Percentiles rank a stretch among this genome's conserved stretches.
Evolutionary conservation across 345 rosid genomes (phyloP).

Genomic region (Populus davidiana): DNA sequence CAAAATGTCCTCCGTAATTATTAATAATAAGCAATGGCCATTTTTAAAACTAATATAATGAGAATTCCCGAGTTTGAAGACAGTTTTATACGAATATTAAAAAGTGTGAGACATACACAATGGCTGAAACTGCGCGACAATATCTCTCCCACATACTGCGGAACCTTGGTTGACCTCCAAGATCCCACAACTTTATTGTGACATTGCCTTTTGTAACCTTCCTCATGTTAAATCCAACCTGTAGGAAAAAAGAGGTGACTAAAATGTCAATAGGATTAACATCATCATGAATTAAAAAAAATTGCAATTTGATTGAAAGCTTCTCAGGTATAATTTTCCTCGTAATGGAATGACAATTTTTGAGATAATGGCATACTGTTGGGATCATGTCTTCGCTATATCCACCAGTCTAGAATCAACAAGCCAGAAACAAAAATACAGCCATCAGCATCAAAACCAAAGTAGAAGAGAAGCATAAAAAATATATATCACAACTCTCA

Average conservation of each 20-base stretch:
- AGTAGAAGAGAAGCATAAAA: constrained; percentile 9
- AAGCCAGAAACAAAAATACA: constrained; percentile 5
- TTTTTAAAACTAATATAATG: background rate
- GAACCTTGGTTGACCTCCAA: constrained; percentile 61
- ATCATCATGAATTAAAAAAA: background rate
- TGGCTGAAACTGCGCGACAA: constrained; percentile 72
- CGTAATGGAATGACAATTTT: background rate
- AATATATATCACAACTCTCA: background rate
- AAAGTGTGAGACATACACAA: constrained; percentile 40
- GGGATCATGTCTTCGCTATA: constrained; percentile 95
- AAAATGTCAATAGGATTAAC: background rate
- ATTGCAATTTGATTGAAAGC: background rate
- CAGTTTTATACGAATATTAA: background rate
- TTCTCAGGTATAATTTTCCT: background rate
- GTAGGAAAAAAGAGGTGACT: constrained; percentile 3
- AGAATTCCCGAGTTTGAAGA: background rate
- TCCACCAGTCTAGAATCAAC: constrained; percentile 65
- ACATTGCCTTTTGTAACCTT: constrained; percentile 84
- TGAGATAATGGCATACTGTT: constrained; percentile 42
- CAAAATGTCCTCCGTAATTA: background rate
- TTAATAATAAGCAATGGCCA: background rate
- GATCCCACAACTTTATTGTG: constrained; percentile 86
- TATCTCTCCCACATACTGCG: constrained; percentile 83
- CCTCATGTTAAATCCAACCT: constrained; percentile 92
- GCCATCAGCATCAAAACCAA: constrained; percentile 20